Conservation (phyloP, 1,139 yeast species). For the Sporopachydermia cereana region DNA sequence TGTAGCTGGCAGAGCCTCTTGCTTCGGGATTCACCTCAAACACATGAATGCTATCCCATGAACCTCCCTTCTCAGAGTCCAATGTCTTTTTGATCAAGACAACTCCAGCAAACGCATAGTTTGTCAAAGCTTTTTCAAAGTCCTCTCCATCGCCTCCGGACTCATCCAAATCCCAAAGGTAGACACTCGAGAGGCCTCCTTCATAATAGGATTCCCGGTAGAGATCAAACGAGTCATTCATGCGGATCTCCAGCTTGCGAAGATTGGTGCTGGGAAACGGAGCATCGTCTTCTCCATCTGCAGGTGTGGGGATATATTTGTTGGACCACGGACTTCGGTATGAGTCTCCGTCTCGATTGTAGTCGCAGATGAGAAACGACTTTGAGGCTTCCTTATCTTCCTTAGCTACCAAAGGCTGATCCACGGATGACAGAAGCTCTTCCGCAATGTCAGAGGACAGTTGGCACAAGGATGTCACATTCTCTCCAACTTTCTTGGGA, state of each 20-base stretch:
- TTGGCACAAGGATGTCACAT: conserved; percentile 59
- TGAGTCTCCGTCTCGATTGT: conserved; percentile 89
- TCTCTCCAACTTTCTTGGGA: conserved; percentile 54
- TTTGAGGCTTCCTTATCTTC: conserved; percentile 52
- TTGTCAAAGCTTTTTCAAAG: conserved; percentile 22
- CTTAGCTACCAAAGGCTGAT: conserved; percentile 59
- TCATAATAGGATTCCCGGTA: conserved; percentile 85
- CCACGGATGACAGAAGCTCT: conserved; percentile 78
- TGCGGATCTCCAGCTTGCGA: conserved; percentile 64
- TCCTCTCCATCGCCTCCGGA: conserved; percentile 31
- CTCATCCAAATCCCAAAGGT: conserved; percentile 75
- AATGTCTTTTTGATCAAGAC: conserved; percentile 60
- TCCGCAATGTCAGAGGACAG: conserved; percentile 77
- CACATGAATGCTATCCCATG: conserved; percentile 92
- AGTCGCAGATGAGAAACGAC: conserved; percentile 77
- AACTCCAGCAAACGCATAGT: conserved; percentile 76
- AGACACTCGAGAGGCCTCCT: conserved; percentile 85
- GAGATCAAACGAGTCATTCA: conserved; percentile 86
- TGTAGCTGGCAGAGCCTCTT: conserved; percentile 43
- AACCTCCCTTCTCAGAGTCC: conserved; percentile 28
- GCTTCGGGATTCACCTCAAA: conserved; percentile 55
- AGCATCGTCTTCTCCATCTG: conserved; percentile 47
- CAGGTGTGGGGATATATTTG: conserved; percentile 55
- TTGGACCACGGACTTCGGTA: conserved; percentile 90
- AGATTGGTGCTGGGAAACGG: conserved; percentile 62